Evolutionary conservation across 1,139 yeast genomes (phyloP).

Genomic region (Yamadazyma atlantica): DNA sequence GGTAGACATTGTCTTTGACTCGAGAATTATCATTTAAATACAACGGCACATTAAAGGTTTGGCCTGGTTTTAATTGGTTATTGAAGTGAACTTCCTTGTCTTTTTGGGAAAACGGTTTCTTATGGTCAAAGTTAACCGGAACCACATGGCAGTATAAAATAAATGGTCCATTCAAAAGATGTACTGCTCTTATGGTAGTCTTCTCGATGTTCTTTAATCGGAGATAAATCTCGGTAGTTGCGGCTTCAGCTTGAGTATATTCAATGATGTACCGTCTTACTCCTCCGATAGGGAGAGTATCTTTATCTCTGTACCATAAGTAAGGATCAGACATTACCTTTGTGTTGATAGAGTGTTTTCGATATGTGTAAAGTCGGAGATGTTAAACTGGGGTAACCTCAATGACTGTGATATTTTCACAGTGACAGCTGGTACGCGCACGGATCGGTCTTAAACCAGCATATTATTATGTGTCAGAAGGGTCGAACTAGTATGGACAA

Average conservation of each 20-base stretch:
- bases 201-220: slow-evolving; percentile 53
- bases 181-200: slow-evolving; percentile 52
- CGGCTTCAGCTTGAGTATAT: slow-evolving; percentile 24
- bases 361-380: not conserved
- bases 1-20: slow-evolving; percentile 30
- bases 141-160: slow-evolving; percentile 58
- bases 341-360: too few species aligned
- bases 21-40: slow-evolving; percentile 47
- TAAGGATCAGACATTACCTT: slow-evolving; percentile 16
- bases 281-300: slow-evolving; percentile 36
- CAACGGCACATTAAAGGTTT: slow-evolving; percentile 49
- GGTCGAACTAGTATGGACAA: too few species aligned
- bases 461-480: too few species aligned
- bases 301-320: slow-evolving; percentile 45
- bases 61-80: slow-evolving; percentile 62
- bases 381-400: not conserved
- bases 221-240: slow-evolving; percentile 26
- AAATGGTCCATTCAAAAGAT: slow-evolving; percentile 59
- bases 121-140: slow-evolving; percentile 48
- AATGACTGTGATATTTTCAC: not conserved
- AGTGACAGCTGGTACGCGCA: not conserved
- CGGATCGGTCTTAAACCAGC: too few species aligned
- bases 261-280: slow-evolving; percentile 35
- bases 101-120: slow-evolving; percentile 28
- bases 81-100: slow-evolving; percentile 35